Evolutionary conservation across 1,284 basidiomycete genomes (phyloP).

Genomic region (Cryptococcus depauperatus): DNA sequence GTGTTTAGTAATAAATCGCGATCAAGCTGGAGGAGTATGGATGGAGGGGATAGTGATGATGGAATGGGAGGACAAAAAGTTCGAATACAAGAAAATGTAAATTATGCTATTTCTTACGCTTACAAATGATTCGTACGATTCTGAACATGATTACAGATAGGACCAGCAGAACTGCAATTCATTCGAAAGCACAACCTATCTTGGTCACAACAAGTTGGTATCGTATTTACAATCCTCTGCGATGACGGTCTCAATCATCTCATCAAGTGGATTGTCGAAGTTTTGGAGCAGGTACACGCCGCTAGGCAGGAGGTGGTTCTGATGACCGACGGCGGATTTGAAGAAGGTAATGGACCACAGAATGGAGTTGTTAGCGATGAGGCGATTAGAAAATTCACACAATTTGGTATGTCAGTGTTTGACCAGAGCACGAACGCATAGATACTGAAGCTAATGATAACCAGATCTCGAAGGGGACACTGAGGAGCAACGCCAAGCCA

Average conservation of each 20-base stretch:
- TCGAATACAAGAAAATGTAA: slow-evolving; percentile 43
- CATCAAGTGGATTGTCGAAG: slow-evolving; percentile 62
- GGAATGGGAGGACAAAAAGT: slow-evolving; percentile 45
- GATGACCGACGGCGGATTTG: slow-evolving; percentile 52
- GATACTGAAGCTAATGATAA: too few relatives aligned
- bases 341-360: slow-evolving; percentile 45
- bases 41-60: slow-evolving; percentile 50
- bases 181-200: slow-evolving; percentile 67
- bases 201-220: slow-evolving; percentile 83
- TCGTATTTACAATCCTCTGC: slow-evolving; percentile 65
- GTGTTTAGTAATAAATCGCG: slow-evolving; percentile 83
- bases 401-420: slow-evolving; percentile 57
- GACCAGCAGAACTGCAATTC: slow-evolving; percentile 61
- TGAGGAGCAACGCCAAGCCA: slow-evolving; percentile 65
- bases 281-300: slow-evolving; percentile 57
- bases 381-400: slow-evolving; percentile 61
- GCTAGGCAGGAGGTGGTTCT: slow-evolving; percentile 63
- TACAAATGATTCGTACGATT: not conserved
- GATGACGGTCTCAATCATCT: slow-evolving; percentile 58
- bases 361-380: slow-evolving; percentile 56
- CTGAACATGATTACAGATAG: slow-evolving; percentile 26
- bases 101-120: not conserved
- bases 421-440: too few relatives aligned
- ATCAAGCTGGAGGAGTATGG: slow-evolving; percentile 73
- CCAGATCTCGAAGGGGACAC: slow-evolving; percentile 65